Base-by-base conservation (phyloP, 805 yeast genomes). In the Wickerhamiella brachini region DNA sequence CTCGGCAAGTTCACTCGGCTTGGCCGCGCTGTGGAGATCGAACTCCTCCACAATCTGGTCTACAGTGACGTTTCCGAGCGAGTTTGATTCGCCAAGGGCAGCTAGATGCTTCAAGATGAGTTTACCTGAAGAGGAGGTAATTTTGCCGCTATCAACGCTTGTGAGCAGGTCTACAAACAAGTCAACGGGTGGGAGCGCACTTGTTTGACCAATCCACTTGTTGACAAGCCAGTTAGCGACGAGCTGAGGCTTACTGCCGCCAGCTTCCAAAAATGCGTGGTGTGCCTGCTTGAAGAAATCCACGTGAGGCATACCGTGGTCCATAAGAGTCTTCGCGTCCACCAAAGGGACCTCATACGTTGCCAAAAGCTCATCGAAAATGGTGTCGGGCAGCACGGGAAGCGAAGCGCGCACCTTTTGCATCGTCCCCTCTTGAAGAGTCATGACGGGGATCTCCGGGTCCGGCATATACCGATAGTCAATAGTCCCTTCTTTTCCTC, bases 401-500 rank as follows among this genome's bases (percentile, higher is more conserved):
- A 29, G 34, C 12, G 34, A 29, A 9, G 12, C 15, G 4, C 12
- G 34, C 3, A 29, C 34, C 12, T 29, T 29, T 29, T 29, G 15
- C 34, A 29, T 29, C 4, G 34, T 29, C 15, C 34, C 34, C 1
- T 66, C 51, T 39, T 75, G 69, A 2, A 90, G 63, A 15, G 59
- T 53, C 3, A 89, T 66, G 1, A 68, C 65, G 0, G 93, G 88
- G 29, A 93, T 68, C 64, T 93, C 98, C 1, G 94, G 85, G 64
- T 93, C 98, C 0, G 97, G 96, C 75, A 90, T 82, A 62, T 88
- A 93, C 59, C 97, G 71, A 66, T 93, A 93, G 65, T 93, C 98
- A 12, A 85, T 75, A 0, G 85, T 76, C 41, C 77, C 76, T 63
- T 90, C 97, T 60, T 93, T 93, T 3, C 77, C 71, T 62, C 98